Evolutionary conservation across 805 yeast genomes (phyloP).

Genomic region (Candida silvicultrix): DNA sequence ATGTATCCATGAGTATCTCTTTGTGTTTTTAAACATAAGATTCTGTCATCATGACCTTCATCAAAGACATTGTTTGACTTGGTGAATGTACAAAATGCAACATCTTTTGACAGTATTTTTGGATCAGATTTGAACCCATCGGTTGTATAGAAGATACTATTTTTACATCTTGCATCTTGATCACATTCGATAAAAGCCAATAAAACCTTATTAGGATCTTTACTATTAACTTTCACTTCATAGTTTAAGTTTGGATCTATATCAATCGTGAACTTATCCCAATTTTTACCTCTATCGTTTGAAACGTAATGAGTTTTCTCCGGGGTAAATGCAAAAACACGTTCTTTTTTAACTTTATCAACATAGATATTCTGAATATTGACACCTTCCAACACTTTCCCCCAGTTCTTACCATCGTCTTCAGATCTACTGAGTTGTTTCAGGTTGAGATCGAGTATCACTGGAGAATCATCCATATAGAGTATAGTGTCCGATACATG

Average conservation of each 20-base stretch:
- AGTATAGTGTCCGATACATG: constrained; percentile 11
- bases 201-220: constrained; percentile 31
- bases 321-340: constrained; percentile 34
- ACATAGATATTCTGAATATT: constrained; percentile 14
- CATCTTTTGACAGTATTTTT: constrained; percentile 15
- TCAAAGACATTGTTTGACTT: constrained; percentile 19
- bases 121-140: constrained; percentile 38
- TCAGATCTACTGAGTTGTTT: constrained; percentile 34
- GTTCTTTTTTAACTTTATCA: constrained; percentile 29
- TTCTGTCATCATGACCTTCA: constrained; percentile 23
- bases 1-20: constrained; percentile 29
- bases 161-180: constrained; percentile 25
- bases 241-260: constrained; percentile 15
- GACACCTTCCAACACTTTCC: constrained; percentile 26
- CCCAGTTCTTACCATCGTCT: constrained; percentile 43
- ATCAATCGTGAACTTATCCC: constrained; percentile 29
- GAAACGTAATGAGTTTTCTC: constrained; percentile 31
- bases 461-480: constrained; percentile 29
- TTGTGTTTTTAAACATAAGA: constrained; percentile 38
- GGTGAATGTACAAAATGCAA: constrained; percentile 27
- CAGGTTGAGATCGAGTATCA: constrained; percentile 14
- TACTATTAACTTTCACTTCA: constrained; percentile 31
- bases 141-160: constrained; percentile 32
- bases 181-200: constrained; percentile 25
- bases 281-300: constrained; percentile 33